Percentiles rank a stretch among this genome's conserved stretches.
Evolutionary conservation across 1,284 basidiomycete genomes (phyloP).

Genomic region (Heliocybe sulcata): DNA sequence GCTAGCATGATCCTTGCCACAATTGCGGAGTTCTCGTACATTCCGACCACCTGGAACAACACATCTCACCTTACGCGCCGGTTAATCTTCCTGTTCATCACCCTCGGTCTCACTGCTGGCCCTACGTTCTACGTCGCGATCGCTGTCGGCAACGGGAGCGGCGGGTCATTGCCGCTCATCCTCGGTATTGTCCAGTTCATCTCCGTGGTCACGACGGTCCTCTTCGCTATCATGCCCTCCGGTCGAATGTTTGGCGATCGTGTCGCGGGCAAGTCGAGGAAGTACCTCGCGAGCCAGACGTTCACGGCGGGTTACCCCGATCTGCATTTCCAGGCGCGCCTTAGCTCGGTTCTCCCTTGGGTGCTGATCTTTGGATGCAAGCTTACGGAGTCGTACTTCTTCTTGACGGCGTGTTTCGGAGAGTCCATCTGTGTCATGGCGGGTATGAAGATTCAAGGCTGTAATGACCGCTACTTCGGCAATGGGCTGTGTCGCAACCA

Average conservation of each 20-base stretch:
- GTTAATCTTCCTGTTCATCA: slow-evolving; percentile 77
- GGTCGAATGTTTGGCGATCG: slow-evolving; percentile 95
- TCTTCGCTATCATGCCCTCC: slow-evolving; percentile 85
- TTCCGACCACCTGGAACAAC: slow-evolving; percentile 96
- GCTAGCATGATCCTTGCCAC: slow-evolving; percentile 93
- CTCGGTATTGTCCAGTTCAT: slow-evolving; percentile 92
- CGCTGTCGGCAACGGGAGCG: slow-evolving; percentile 47
- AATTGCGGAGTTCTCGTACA: slow-evolving; percentile 89
- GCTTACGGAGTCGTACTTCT: slow-evolving; percentile 92
- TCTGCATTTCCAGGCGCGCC: slow-evolving; percentile 51
- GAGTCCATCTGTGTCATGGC: slow-evolving; percentile 89
- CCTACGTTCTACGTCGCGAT: slow-evolving; percentile 90
- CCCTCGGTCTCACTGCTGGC: slow-evolving; percentile 78
- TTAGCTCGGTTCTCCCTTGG: slow-evolving; percentile 79
- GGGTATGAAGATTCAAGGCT: slow-evolving; percentile 87
- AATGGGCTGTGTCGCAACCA: slow-evolving; percentile 79
- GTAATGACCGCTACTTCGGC: slow-evolving; percentile 81
- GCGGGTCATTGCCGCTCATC: slow-evolving; percentile 73
- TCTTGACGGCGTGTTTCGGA: slow-evolving; percentile 89
- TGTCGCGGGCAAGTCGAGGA: slow-evolving; percentile 87
- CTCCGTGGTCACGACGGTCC: slow-evolving; percentile 71
- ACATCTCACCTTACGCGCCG: slow-evolving; percentile 88
- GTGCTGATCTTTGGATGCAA: slow-evolving; percentile 90
- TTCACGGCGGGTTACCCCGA: slow-evolving; percentile 91
- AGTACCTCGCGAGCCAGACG: slow-evolving; percentile 93